Conservation (phyloP, 345 rosid species). For the Hirschfeldia incana region DNA sequence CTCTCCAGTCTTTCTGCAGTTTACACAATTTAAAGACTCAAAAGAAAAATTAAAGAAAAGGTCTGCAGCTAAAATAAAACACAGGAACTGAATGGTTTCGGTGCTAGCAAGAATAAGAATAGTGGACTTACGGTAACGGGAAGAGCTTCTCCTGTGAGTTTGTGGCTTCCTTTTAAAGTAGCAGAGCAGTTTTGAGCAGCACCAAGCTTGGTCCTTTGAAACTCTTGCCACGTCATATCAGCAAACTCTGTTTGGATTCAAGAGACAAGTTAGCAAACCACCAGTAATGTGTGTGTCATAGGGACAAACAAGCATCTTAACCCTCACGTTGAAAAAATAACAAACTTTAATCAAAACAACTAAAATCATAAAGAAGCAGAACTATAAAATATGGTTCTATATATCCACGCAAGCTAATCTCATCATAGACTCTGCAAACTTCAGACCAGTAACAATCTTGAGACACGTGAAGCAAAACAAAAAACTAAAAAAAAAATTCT, state of each 20-base stretch:
- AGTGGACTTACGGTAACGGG: constrained; percentile 52
- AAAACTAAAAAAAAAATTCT: not conserved
- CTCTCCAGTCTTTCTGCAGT: constrained; percentile 93
- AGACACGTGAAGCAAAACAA: constrained; percentile 28
- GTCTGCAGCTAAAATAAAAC: not conserved
- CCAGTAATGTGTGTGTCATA: too few species aligned
- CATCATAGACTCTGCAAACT: constrained; percentile 6
- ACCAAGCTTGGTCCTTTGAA: constrained; percentile 74
- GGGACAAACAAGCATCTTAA: not conserved
- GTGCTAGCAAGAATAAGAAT: not conserved
- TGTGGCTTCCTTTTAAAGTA: constrained; percentile 75
- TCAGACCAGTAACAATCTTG: constrained; percentile 2
- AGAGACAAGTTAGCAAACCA: not conserved
- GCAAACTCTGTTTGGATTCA: constrained; percentile 62
- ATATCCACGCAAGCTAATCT: not conserved
- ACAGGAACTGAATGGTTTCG: not conserved
- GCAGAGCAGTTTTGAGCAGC: constrained; percentile 99
- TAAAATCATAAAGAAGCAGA: not conserved
- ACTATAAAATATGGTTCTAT: not conserved
- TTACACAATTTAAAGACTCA: constrained; percentile 12
- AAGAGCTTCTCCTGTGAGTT: constrained; percentile 56
- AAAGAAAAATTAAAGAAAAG: not conserved
- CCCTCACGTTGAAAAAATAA: not conserved
- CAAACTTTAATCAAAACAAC: constrained; percentile 5
- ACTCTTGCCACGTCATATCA: constrained; percentile 96